Evolutionary conservation across 345 rosid species (phyloP).

Genomic region (Salix arbutifolia): DNA sequence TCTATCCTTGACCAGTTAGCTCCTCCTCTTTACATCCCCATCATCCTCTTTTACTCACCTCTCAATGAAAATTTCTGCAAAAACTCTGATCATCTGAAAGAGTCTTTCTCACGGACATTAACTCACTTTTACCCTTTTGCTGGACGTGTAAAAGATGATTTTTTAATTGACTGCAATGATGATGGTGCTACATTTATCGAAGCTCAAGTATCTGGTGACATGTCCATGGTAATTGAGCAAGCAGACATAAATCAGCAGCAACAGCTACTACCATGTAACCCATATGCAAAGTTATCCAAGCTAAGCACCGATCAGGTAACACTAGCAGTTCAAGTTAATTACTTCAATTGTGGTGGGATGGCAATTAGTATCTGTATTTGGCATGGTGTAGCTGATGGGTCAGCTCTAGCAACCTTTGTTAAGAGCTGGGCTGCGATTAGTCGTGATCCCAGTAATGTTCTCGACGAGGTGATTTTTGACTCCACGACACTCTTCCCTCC

Average conservation of each 20-base stretch:
- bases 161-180: slow-evolving; percentile 9
- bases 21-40: too few species aligned
- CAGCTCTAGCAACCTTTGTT: neutral
- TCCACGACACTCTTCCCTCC: slow-evolving; percentile 25
- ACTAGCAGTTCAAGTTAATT: slow-evolving; percentile 5
- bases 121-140: slow-evolving; percentile 9
- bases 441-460: neutral
- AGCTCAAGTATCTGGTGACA: neutral
- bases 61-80: neutral
- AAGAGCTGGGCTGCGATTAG: slow-evolving; percentile 9
- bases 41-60: neutral
- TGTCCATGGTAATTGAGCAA: neutral
- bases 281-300: neutral
- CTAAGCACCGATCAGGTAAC: neutral
- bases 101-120: neutral
- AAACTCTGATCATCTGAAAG: neutral
- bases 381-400: slow-evolving; percentile 16
- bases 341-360: slow-evolving; percentile 21
- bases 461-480: slow-evolving; percentile 10
- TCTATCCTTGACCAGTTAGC: too few species aligned
- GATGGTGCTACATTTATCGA: neutral
- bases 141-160: neutral
- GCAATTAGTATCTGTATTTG: slow-evolving; percentile 12
- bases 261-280: slow-evolving; percentile 1
- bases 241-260: neutral